Evolutionary conservation across 2,329 filamentous ascomycete species (phyloP).

Genomic region (Diaporthe sp.): DNA sequence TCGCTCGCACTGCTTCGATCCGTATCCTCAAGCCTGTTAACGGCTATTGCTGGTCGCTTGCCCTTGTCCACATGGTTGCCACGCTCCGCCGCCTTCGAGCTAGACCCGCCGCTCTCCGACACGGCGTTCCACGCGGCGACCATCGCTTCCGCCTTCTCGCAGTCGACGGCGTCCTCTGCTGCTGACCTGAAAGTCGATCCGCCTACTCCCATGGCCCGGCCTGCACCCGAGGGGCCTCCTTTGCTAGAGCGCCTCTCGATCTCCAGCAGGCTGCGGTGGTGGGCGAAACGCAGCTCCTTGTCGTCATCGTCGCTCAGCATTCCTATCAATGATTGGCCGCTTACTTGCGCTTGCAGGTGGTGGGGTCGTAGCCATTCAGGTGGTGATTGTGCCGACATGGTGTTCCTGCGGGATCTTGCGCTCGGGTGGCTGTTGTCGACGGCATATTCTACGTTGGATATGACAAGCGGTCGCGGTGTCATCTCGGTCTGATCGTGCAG

Average conservation of each 20-base stretch:
- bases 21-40: background rate
- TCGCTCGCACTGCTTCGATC: conserved; percentile 1
- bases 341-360: background rate
- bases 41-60: background rate
- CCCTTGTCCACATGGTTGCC: background rate
- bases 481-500: background rate
- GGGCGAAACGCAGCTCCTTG: conserved; percentile 24
- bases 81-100: background rate
- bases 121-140: background rate
- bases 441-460: conserved; percentile 27
- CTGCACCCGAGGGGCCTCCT: background rate
- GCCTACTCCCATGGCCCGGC: background rate
- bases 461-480: background rate
- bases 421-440: conserved; percentile 28
- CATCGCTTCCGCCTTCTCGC: conserved; percentile 1
- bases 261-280: conserved; percentile 26
- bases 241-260: conserved; percentile 22
- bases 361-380: conserved; percentile 11
- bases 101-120: background rate
- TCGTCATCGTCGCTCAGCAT: conserved; percentile 25
- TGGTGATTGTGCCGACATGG: background rate
- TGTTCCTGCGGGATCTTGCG: conserved; percentile 15
- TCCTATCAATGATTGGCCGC: conserved; percentile 19
- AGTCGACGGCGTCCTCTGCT: background rate
- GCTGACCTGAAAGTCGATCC: background rate